Conservation (phyloP, 495 filamentous ascomycete genomes). For the Tetracladium setigerum region DNA sequence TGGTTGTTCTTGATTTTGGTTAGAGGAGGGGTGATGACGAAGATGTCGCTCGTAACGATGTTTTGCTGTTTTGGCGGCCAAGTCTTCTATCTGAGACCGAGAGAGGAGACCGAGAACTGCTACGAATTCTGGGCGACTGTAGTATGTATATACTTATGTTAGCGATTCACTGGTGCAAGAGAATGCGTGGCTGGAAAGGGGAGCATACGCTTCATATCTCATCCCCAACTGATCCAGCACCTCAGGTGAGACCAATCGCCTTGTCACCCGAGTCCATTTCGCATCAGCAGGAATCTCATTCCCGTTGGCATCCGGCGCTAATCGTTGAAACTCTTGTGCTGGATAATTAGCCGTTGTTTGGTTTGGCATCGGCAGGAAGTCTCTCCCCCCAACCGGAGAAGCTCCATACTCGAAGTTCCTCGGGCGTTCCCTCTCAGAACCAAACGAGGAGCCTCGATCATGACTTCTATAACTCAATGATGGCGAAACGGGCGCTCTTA, state of each 20-base stretch:
- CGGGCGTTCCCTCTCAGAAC: not conserved
- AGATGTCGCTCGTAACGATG: slow-evolving; percentile 36
- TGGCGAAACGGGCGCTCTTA: too few species aligned
- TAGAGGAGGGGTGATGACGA: slow-evolving; percentile 3
- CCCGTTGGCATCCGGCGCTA: slow-evolving; percentile 44
- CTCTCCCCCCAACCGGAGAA: too few species aligned
- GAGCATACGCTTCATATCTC: slow-evolving; percentile 54
- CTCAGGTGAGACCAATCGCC: slow-evolving; percentile 57
- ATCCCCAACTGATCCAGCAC: slow-evolving; percentile 55
- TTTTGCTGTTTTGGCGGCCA: slow-evolving; percentile 46
- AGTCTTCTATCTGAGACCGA: slow-evolving; percentile 51
- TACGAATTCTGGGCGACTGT: slow-evolving; percentile 49
- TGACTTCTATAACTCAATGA: too few species aligned
- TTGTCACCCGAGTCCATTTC: slow-evolving; percentile 64
- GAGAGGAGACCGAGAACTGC: slow-evolving; percentile 57
- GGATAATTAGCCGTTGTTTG: slow-evolving; percentile 1
- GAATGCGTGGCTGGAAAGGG: not conserved
- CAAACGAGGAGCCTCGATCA: too few species aligned
- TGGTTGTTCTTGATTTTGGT: slow-evolving; percentile 1
- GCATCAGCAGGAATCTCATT: slow-evolving; percentile 58
- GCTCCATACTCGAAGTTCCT: not conserved
- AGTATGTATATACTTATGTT: too few species aligned
- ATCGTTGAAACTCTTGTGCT: slow-evolving; percentile 2
- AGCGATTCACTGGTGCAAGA: not conserved
- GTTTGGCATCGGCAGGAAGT: too few species aligned